Evolutionary conservation across 768 basidiomycete genomes (phyloP).

Genomic region (Xerocomellus amylosporus): DNA sequence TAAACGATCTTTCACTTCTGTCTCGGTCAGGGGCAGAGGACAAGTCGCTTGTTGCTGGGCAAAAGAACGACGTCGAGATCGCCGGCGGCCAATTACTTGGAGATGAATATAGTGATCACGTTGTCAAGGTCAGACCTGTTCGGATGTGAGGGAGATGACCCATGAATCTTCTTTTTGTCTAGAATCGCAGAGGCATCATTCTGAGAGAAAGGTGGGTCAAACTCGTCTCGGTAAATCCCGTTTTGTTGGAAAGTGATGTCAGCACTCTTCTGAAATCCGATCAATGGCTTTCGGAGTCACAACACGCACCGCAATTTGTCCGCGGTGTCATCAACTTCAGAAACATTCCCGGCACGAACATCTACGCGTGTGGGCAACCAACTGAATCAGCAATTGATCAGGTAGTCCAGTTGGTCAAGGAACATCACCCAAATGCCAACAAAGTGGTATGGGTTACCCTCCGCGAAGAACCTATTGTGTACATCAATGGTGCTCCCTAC

Average conservation of each 20-base stretch:
- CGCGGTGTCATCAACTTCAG: constrained; percentile 97
- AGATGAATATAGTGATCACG: constrained; percentile 94
- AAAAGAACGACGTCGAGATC: constrained; percentile 70
- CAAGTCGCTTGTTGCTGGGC: constrained; percentile 59
- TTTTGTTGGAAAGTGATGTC: neutral
- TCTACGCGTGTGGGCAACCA: constrained; percentile 94
- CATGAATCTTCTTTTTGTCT: neutral
- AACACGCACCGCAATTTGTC: constrained; percentile 62
- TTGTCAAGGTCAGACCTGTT: constrained; percentile 64
- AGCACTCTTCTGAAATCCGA: constrained; percentile 91
- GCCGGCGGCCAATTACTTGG: constrained; percentile 84
- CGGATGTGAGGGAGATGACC: neutral
- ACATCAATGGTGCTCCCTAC: constrained; percentile 91
- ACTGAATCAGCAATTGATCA: constrained; percentile 80
- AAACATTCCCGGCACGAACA: constrained; percentile 70
- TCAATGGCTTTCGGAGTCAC: constrained; percentile 78
- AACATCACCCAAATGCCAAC: constrained; percentile 55
- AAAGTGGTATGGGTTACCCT: constrained; percentile 88
- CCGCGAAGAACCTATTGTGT: constrained; percentile 89
- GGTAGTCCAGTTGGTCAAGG: constrained; percentile 65
- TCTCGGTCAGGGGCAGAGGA: constrained; percentile 65
- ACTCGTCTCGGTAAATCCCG: constrained; percentile 4
- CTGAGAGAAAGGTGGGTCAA: constrained; percentile 73
- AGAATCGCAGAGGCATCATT: constrained; percentile 94
- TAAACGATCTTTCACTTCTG: constrained; percentile 81